Percentiles rank a stretch among this genome's conserved stretches.
These are phyloP conservation scores for Cardamine resedifolia DNA, from an alignment of 345 rosid species.

Conservation along the genomic window DNA sequence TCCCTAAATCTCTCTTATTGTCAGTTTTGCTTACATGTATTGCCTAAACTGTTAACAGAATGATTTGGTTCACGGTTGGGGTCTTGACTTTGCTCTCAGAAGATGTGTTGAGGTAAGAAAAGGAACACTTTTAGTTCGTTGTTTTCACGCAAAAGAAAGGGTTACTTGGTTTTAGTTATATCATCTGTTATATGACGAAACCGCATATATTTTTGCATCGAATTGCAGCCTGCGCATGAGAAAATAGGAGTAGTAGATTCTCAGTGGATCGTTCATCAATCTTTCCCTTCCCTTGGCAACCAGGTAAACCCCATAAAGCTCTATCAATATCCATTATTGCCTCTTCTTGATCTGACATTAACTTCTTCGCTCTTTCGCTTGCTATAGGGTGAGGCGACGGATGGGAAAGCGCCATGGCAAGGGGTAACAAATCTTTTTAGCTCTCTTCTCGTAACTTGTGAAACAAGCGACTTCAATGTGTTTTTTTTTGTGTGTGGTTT, in stretches of 20 bases:
- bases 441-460: slow-evolving; percentile 4
- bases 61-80: slow-evolving; percentile 99
- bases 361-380: background rate
- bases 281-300: slow-evolving; percentile 83
- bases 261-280: slow-evolving; percentile 94
- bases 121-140: background rate
- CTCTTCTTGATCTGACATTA: background rate
- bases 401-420: slow-evolving; percentile 87
- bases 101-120: slow-evolving; percentile 76
- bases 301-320: slow-evolving; percentile 54
- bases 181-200: slow-evolving; percentile 3
- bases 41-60: slow-evolving; percentile 55
- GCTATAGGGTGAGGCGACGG: slow-evolving; percentile 57
- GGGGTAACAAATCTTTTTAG: slow-evolving; percentile 51
- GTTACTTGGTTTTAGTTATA: slow-evolving; percentile 6
- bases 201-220: background rate
- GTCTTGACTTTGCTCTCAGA: slow-evolving; percentile 95
- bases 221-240: slow-evolving; percentile 90
- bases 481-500: background rate
- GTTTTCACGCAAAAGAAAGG: background rate
- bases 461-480: slow-evolving; percentile 7
- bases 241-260: slow-evolving; percentile 98
- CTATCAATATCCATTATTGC: background rate
- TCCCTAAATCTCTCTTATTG: background rate
- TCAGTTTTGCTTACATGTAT: slow-evolving; percentile 5